These are phyloP conservation scores for Dentipellis sp. DNA, from an alignment of 768 basidiomycete species.

Conservation along the genomic window DNA sequence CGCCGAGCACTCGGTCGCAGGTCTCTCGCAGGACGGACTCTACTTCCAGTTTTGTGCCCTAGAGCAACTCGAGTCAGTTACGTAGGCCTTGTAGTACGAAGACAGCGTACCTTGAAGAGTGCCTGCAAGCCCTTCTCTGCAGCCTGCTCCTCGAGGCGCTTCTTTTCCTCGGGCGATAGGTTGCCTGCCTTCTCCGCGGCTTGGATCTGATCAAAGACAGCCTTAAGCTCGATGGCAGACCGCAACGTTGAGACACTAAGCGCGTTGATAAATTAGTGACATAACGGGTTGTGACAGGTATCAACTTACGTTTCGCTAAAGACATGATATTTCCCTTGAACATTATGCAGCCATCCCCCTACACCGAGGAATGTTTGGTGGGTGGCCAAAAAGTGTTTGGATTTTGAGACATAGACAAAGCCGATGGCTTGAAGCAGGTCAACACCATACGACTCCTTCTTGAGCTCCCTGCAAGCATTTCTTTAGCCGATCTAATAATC, in stretches of 20 bases:
- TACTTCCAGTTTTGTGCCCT: slow-evolving; percentile 89
- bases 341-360: slow-evolving; percentile 89
- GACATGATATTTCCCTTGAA: slow-evolving; percentile 87
- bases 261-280: background rate
- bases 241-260: slow-evolving; percentile 68
- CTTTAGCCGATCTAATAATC: background rate
- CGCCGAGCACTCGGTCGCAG: slow-evolving; percentile 71
- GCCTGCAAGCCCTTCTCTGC: slow-evolving; percentile 90
- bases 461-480: slow-evolving; percentile 49
- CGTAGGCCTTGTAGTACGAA: background rate
- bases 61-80: background rate
- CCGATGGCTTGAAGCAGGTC: slow-evolving; percentile 83
- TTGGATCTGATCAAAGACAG: slow-evolving; percentile 86
- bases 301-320: slow-evolving; percentile 80
- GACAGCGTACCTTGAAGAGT: slow-evolving; percentile 63
- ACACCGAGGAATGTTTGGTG: slow-evolving; percentile 65
- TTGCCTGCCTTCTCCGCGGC: slow-evolving; percentile 84
- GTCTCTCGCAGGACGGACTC: slow-evolving; percentile 85
- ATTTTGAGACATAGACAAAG: slow-evolving; percentile 75
- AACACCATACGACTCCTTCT: slow-evolving; percentile 79
- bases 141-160: slow-evolving; percentile 81
- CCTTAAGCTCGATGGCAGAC: slow-evolving; percentile 82
- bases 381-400: slow-evolving; percentile 76
- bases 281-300: background rate
- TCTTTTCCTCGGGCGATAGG: slow-evolving; percentile 68